A percentile compares a stretch with the other conserved stretches of the same genome.
These are phyloP conservation scores for Penicillium sp. DNA, from an alignment of 2,329 filamentous ascomycete genomes.

Conservation along the genomic window DNA sequence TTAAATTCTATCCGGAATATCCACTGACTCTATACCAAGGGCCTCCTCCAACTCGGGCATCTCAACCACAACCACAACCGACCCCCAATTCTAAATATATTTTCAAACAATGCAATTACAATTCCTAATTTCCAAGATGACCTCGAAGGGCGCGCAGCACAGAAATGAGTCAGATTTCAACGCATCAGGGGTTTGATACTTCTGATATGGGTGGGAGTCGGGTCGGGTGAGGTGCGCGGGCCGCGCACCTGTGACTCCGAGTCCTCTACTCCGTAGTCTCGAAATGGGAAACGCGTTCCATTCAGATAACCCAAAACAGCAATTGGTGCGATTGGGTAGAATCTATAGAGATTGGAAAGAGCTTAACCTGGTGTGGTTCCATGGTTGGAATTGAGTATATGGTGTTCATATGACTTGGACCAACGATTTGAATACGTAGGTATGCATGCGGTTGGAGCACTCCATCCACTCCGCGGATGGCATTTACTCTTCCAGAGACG, in stretches of 20 bases:
- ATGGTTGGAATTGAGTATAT: neutral
- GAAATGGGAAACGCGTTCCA: neutral
- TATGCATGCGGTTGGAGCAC: too few relatives aligned
- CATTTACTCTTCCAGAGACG: too few relatives aligned
- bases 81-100: too few relatives aligned
- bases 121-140: neutral
- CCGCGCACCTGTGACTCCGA: neutral
- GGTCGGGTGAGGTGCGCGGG: neutral
- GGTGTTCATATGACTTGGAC: too few relatives aligned
- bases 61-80: neutral
- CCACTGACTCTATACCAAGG: too few relatives aligned
- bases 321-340: neutral
- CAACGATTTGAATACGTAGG: too few relatives aligned
- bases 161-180: neutral
- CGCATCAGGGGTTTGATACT: neutral
- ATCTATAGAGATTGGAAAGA: neutral
- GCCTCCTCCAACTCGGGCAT: too few relatives aligned
- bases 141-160: neutral
- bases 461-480: too few relatives aligned
- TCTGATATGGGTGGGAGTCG: neutral
- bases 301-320: neutral
- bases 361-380: too few relatives aligned
- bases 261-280: neutral
- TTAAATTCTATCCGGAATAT: too few relatives aligned
- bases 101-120: neutral